Evolutionary conservation across 73 alveolate species (phyloP).

Genomic region (Paraurostyla sp.): DNA sequence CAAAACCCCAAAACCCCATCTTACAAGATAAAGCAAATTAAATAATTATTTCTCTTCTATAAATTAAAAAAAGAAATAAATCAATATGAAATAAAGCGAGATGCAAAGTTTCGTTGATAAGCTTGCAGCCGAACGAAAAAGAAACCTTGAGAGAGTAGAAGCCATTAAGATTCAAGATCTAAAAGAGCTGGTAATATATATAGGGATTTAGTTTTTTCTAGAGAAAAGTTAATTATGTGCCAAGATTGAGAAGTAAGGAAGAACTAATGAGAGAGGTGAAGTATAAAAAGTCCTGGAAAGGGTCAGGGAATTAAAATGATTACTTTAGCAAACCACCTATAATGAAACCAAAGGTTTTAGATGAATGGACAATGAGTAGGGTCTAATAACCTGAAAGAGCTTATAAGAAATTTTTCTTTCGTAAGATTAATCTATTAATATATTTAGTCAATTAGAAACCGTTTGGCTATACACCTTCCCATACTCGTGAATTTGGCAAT

Average conservation of each 20-base stretch:
- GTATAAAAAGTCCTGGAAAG: slow-evolving; percentile 69
- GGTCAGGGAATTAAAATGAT: slow-evolving; percentile 65
- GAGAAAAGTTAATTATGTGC: slow-evolving; percentile 63
- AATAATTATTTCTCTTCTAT: too few relatives aligned
- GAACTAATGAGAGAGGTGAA: slow-evolving; percentile 74
- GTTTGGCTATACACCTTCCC: slow-evolving; percentile 60
- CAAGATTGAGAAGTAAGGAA: slow-evolving; percentile 65
- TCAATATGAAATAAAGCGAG: slow-evolving; percentile 51
- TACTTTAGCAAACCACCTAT: slow-evolving; percentile 63
- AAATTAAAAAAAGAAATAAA: neutral
- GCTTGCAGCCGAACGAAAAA: slow-evolving; percentile 4
- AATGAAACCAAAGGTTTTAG: slow-evolving; percentile 65
- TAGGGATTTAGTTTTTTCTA: neutral
- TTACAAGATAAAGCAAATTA: too few relatives aligned
- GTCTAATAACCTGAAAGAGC: slow-evolving; percentile 67
- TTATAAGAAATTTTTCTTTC: slow-evolving; percentile 60
- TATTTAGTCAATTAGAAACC: slow-evolving; percentile 62
- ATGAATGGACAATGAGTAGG: slow-evolving; percentile 71
- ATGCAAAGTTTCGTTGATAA: slow-evolving; percentile 31
- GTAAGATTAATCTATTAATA: neutral
- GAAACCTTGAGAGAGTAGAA: slow-evolving; percentile 17
- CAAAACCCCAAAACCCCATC: too few relatives aligned
- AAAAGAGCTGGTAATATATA: slow-evolving; percentile 30
- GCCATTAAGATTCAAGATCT: slow-evolving; percentile 14
- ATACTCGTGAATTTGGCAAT: slow-evolving; percentile 61